Percentiles rank a stretch among this genome's conserved stretches.
These are phyloP conservation scores for Chrysoporthe deuterocubensis DNA, from an alignment of 2,329 filamentous ascomycete species.

Conservation along the genomic window DNA sequence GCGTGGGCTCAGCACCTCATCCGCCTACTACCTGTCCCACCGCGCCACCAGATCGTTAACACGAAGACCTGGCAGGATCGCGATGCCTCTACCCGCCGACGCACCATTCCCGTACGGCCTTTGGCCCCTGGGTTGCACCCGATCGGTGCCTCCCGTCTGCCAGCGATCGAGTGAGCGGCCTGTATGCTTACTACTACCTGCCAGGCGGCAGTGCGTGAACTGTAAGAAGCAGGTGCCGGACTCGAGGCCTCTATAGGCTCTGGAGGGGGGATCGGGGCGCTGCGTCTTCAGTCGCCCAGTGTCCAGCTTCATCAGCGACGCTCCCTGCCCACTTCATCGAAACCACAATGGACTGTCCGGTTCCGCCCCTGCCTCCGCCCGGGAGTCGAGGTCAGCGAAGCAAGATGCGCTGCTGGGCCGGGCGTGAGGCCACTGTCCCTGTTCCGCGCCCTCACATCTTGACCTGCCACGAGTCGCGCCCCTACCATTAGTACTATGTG, in stretches of 20 bases:
- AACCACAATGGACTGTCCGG: background rate
- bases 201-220: background rate
- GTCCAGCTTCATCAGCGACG: constrained; percentile 2
- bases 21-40: constrained; percentile 17
- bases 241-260: background rate
- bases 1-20: constrained; percentile 12
- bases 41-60: constrained; percentile 26
- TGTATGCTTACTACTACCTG: background rate
- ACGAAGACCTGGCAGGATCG: constrained; percentile 24
- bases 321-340: background rate
- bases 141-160: constrained; percentile 12
- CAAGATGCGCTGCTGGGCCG: background rate
- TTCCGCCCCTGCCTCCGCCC: background rate
- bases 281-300: constrained; percentile 3
- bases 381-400: background rate
- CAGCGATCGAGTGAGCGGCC: constrained; percentile 3
- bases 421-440: background rate
- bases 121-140: constrained; percentile 22
- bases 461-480: background rate
- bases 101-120: constrained; percentile 23
- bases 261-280: background rate
- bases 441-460: background rate
- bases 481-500: background rate
- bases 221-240: background rate
- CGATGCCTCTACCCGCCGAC: constrained; percentile 17